A percentile compares a stretch with the other conserved stretches of the same genome.
phyloP scores from a whole-genome alignment of 169 alveolate species.

The Condylostoma magnum region DNA sequence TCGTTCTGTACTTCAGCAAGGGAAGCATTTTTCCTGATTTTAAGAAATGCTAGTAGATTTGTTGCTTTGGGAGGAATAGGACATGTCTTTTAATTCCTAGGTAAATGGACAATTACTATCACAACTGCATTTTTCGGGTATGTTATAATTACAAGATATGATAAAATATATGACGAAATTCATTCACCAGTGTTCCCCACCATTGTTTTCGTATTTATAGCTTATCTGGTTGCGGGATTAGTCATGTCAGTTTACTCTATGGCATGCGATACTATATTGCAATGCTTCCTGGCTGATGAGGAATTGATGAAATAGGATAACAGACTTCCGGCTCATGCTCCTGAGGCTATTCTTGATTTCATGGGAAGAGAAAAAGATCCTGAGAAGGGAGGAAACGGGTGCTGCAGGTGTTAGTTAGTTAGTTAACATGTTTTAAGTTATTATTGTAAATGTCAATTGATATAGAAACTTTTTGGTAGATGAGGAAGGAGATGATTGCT shows the following conservation, averaged over 20 bases:
- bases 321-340: constrained; percentile 16
- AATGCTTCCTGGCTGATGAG: constrained; percentile 25
- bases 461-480: too few relatives aligned
- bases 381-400: not conserved
- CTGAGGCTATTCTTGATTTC: constrained; percentile 14
- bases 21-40: constrained; percentile 72
- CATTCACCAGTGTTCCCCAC: constrained; percentile 21
- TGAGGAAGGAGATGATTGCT: too few relatives aligned
- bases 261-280: constrained; percentile 27
- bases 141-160: not conserved
- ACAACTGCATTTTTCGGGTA: constrained; percentile 1
- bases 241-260: constrained; percentile 14
- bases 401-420: constrained; percentile 28
- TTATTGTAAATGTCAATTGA: too few relatives aligned
- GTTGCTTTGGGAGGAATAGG: not conserved
- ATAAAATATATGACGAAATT: not conserved
- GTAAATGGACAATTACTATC: constrained; percentile 10
- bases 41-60: constrained; percentile 67
- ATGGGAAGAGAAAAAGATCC: constrained; percentile 4
- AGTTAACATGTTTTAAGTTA: too few relatives aligned
- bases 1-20: constrained; percentile 87
- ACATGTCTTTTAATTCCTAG: not conserved
- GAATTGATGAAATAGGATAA: not conserved
- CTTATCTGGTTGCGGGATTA: not conserved
- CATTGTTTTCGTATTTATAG: not conserved